Conservation (phyloP, 2,329 filamentous ascomycete genomes). For the Aspergillus floridensis region DNA sequence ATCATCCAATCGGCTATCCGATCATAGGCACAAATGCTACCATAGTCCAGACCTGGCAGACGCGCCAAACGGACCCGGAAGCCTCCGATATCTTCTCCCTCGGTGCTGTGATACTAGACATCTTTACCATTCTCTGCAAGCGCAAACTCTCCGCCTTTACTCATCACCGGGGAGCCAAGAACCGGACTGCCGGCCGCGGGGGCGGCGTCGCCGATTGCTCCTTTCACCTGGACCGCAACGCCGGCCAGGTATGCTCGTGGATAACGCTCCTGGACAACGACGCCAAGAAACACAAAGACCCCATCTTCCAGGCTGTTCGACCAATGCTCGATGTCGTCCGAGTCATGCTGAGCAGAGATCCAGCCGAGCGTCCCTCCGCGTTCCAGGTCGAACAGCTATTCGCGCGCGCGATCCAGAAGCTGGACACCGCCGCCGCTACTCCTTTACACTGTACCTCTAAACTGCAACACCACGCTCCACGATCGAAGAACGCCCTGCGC, state of each 20-base stretch:
- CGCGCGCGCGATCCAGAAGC: constrained; percentile 10
- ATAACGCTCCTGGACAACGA: constrained; percentile 51
- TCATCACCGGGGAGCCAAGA: constrained; percentile 55
- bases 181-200: constrained; percentile 47
- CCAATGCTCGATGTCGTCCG: constrained; percentile 38
- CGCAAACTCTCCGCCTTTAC: constrained; percentile 55
- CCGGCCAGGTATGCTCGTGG: constrained; percentile 57
- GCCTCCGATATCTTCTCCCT: constrained; percentile 59
- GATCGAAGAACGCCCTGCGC: background rate
- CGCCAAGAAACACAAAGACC: constrained; percentile 43
- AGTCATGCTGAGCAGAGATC: constrained; percentile 38
- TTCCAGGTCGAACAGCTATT: constrained; percentile 28
- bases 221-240: constrained; percentile 54
- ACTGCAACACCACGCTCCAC: constrained; percentile 8
- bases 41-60: constrained; percentile 41
- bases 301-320: constrained; percentile 37
- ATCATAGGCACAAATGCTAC: constrained; percentile 31
- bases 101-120: constrained; percentile 58
- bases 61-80: constrained; percentile 32
- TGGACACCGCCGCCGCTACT: constrained; percentile 6
- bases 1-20: constrained; percentile 28
- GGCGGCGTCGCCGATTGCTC: constrained; percentile 55
- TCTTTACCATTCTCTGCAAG: constrained; percentile 58
- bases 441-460: constrained; percentile 17
- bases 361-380: constrained; percentile 32